Evolutionary conservation across 148 eudicot genomes (phyloP), one percentile per base, ranked within the genome.

Genomic region (Vaccinium vitisidaea): DNA sequence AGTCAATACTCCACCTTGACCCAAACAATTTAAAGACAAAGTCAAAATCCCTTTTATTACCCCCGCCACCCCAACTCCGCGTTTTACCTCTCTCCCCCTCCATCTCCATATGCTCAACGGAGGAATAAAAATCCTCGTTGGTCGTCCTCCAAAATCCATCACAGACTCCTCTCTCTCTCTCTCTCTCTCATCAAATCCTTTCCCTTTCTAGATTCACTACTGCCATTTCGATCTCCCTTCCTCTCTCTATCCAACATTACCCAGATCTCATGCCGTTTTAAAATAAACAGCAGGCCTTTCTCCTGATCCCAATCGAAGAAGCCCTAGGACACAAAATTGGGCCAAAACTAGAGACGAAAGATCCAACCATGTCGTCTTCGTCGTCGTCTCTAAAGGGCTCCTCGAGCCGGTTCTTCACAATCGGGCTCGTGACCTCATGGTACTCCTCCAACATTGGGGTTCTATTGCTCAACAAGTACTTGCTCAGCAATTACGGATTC

Each of bases 401-500:
- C 49, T 23, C 71, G 32, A 85, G 92, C 79, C 88, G 88, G 75
- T 84, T 95, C 18, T 95, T 91, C 90, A 93, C 96, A 80, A 87
- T 95, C 61, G 98, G 96, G 56, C 91, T 95, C 4, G 94, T 95
- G 46, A 76, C 94, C 32, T 77, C 95, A 16, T 95, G 98, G 98
- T 95, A 95, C 82, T 90, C 95, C 2, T 92, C 98, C 2, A 95
- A 95, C 92, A 95, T 95, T 53, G 98, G 98, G 50, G 98, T 95
- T 12, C 83, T 95, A 55, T 82, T 95, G 43, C 84, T 95, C 6
- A 95, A 95, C 91, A 95, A 95, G 87, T 95, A 95, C 82, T 82
- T 95, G 87, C 77, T 95, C 8, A 88, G 92, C 88, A 95, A 95
- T 83, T 95, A 95, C 56, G 98, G 98, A 15, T 95, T 95, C 84